A percentile compares a stretch with the other conserved stretches of the same genome.
phyloP scores from a whole-genome alignment of 169 alveolate species.

The Plasmodium falciparum region DNA sequence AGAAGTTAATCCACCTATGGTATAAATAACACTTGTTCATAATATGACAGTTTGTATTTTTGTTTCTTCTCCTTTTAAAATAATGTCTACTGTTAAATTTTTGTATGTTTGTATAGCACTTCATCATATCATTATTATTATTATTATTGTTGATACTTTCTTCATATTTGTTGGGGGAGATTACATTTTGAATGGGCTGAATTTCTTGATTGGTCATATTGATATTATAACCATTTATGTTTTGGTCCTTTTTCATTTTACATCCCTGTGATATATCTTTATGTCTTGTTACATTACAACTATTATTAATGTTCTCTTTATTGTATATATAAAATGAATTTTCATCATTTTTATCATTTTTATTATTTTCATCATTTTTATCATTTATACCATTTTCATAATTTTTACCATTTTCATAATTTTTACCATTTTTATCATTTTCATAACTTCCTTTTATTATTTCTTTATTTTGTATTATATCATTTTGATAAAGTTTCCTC shows the following conservation, averaged over 20 bases:
- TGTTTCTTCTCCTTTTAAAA: slow-evolving; percentile 4
- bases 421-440: too few relatives aligned
- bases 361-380: too few relatives aligned
- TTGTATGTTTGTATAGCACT: background rate
- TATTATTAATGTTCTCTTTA: too few relatives aligned
- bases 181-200: background rate
- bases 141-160: background rate
- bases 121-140: background rate
- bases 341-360: too few relatives aligned
- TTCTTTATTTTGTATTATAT: too few relatives aligned
- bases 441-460: too few relatives aligned
- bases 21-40: slow-evolving; percentile 63
- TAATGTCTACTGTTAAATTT: background rate
- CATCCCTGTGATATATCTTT: background rate
- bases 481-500: too few relatives aligned
- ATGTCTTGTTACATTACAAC: too few relatives aligned
- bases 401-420: too few relatives aligned
- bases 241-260: background rate
- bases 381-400: too few relatives aligned
- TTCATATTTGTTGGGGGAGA: background rate
- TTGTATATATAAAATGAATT: too few relatives aligned
- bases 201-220: background rate
- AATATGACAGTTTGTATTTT: slow-evolving; percentile 16
- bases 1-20: slow-evolving; percentile 47
- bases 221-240: background rate